Percentiles rank a stretch among this genome's conserved stretches.
Evolutionary conservation across 139 green algal species (phyloP).

Genomic region (Chlorella sp.): DNA sequence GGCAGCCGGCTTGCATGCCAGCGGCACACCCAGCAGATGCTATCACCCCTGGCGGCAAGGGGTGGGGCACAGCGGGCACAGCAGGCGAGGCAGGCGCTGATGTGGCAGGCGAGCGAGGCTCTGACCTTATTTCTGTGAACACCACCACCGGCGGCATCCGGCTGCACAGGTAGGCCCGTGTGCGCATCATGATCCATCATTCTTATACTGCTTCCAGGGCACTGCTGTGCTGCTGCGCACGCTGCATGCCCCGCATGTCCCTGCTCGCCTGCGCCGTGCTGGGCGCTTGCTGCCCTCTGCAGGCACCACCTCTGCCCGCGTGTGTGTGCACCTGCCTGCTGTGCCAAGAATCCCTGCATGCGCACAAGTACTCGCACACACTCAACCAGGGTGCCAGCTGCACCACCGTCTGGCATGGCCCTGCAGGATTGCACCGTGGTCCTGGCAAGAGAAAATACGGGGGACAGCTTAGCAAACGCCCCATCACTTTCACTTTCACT

Average conservation of each 20-base stretch:
- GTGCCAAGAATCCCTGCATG: background rate
- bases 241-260: background rate
- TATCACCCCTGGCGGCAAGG: no score
- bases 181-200: background rate
- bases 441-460: no score
- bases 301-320: background rate
- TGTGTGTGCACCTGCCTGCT: no score
- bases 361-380: background rate
- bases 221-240: background rate
- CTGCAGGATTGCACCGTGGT: no score
- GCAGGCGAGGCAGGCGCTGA: background rate
- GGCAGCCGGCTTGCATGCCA: constrained; percentile 5
- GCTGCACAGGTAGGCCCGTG: constrained; percentile 41
- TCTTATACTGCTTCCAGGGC: background rate
- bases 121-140: constrained; percentile 22
- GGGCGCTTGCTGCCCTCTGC: background rate
- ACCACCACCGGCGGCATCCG: constrained; percentile 44
- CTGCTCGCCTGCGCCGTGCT: background rate
- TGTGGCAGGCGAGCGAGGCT: background rate
- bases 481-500: background rate
- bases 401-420: no score
- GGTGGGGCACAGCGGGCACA: background rate
- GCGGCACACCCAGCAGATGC: background rate
- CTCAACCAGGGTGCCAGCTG: no score
- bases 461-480: no score